A percentile compares a stretch with the other conserved stretches of the same genome.
Evolutionary conservation across 192 early-diverging fungal species (phyloP).

Genomic region (Chytriomyces confervae): DNA sequence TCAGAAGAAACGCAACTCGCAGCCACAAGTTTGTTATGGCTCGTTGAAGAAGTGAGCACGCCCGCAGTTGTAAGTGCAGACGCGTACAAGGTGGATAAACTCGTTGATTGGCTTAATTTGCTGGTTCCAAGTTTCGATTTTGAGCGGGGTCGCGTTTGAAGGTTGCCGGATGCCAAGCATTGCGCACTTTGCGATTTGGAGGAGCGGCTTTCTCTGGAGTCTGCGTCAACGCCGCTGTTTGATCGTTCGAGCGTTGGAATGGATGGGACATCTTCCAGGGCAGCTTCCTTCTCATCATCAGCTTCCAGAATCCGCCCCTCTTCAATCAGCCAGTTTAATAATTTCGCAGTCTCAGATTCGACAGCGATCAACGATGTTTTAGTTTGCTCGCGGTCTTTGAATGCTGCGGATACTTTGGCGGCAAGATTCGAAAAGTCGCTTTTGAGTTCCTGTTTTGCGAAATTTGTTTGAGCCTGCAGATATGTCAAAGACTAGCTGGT

Average conservation of each 20-base stretch:
- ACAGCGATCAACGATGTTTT: neutral
- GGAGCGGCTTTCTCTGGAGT: neutral
- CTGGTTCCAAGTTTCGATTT: slow-evolving; percentile 1
- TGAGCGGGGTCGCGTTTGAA: neutral
- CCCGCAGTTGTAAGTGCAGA: neutral
- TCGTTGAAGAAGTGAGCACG: neutral
- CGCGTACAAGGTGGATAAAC: slow-evolving; percentile 15
- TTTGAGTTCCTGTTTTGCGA: neutral
- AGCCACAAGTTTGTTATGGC: too few relatives aligned
- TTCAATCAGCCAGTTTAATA: slow-evolving; percentile 14
- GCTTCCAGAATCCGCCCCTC: slow-evolving; percentile 10
- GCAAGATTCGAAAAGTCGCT: neutral
- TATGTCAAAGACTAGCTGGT: neutral
- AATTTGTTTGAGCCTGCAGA: neutral
- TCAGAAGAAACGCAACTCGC: neutral
- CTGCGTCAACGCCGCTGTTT: neutral
- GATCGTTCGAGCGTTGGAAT: neutral
- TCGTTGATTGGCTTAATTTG: neutral
- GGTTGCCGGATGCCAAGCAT: neutral
- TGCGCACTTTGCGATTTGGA: neutral
- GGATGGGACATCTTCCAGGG: neutral
- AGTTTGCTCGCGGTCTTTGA: slow-evolving; percentile 12
- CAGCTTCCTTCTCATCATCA: neutral
- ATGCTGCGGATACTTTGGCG: neutral
- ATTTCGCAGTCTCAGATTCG: slow-evolving; percentile 16